A percentile compares a stretch with the other conserved stretches of the same genome.
phyloP scores from a whole-genome alignment of 805 yeast genomes.

The Nakazawaea wickerhamii region DNA sequence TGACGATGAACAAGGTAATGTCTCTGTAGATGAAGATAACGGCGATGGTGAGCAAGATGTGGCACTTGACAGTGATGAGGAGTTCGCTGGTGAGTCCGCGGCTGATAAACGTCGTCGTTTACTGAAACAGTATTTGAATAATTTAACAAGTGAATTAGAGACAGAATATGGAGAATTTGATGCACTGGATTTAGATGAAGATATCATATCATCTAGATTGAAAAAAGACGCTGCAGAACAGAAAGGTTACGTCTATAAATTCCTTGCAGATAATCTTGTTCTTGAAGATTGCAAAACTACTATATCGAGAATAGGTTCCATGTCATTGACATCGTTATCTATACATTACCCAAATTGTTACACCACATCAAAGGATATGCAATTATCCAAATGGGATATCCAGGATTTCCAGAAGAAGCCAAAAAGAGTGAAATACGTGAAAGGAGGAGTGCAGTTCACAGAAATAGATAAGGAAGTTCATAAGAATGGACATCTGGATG shows the following conservation, averaged over 20 bases:
- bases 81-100: conserved; percentile 68
- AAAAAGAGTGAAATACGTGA: conserved; percentile 53
- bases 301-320: conserved; percentile 56
- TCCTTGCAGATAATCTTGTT: conserved; percentile 46
- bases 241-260: conserved; percentile 76
- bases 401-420: conserved; percentile 53
- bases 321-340: conserved; percentile 51
- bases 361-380: conserved; percentile 78
- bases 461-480: conserved; percentile 43
- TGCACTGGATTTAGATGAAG: conserved; percentile 88
- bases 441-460: conserved; percentile 51
- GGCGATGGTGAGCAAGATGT: conserved; percentile 31
- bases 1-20: conserved; percentile 42
- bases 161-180: conserved; percentile 54
- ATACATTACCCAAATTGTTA: conserved; percentile 58
- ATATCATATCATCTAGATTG: conserved; percentile 73
- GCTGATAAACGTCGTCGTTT: conserved; percentile 92
- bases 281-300: conserved; percentile 34
- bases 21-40: conserved; percentile 23
- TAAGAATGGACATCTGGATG: conserved; percentile 70
- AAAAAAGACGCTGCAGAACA: conserved; percentile 86
- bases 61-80: conserved; percentile 68
- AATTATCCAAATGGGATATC: conserved; percentile 76
- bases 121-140: conserved; percentile 87
- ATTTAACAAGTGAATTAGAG: conserved; percentile 54